Conservation (phyloP, 805 yeast genomes). For the Nakazawaea wyomingensis region DNA sequence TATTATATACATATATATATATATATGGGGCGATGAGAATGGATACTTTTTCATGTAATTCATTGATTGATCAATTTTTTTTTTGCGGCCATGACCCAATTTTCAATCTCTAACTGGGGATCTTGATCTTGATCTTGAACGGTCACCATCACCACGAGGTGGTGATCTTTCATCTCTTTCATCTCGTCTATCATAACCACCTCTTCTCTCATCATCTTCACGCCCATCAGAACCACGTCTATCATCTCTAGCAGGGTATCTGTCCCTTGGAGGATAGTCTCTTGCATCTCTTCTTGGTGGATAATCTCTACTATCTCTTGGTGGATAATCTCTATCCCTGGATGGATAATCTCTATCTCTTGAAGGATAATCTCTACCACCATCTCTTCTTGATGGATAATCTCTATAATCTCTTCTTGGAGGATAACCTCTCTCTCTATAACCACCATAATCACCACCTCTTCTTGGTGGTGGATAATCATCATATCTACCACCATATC, state of each 20-base stretch:
- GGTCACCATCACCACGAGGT: conserved; percentile 13
- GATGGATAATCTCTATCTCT: conserved; percentile 9
- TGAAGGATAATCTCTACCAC: conserved; percentile 6
- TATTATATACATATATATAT: too few species aligned
- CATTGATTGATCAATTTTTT: too few species aligned
- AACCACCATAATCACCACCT: conserved; percentile 11
- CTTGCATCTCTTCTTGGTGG: conserved; percentile 8
- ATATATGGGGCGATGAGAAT: too few species aligned
- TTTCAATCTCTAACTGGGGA: conserved; percentile 24
- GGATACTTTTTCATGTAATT: too few species aligned
- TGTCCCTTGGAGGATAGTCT: conserved; percentile 6
- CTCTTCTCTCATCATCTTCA: conserved; percentile 17
- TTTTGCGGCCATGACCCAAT: too few species aligned
- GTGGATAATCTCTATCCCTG: conserved; percentile 5
- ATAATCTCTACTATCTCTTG: conserved; percentile 14
- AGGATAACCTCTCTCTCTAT: conserved; percentile 15
- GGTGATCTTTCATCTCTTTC: conserved; percentile 14
- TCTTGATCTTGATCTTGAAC: too few species aligned
- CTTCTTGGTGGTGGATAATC: conserved; percentile 14
- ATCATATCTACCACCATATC: conserved; percentile 17
- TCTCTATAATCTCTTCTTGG: conserved; percentile 4
- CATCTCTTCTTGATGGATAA: too few species aligned
- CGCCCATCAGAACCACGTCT: conserved; percentile 2
- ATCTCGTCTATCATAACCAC: conserved; percentile 13
- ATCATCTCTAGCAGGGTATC: conserved; percentile 1